phyloP scores from a whole-genome alignment of 1,284 basidiomycete genomes.

The Tremellales sp. region DNA sequence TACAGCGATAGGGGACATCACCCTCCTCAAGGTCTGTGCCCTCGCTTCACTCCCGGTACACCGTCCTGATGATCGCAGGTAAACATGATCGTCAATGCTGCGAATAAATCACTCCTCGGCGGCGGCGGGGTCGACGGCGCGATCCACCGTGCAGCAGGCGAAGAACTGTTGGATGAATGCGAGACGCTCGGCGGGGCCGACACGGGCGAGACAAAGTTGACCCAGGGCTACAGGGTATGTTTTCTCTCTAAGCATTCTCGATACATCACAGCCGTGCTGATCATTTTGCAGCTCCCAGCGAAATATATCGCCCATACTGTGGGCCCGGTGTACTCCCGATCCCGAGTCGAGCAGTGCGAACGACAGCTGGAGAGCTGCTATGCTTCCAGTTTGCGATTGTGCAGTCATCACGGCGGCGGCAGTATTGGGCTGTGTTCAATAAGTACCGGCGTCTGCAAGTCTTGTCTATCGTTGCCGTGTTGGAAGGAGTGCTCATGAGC shows the following conservation, averaged over 20 bases:
- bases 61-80: slow-evolving; percentile 39
- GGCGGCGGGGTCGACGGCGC: slow-evolving; percentile 51
- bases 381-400: slow-evolving; percentile 60
- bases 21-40: slow-evolving; percentile 35
- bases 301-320: slow-evolving; percentile 84
- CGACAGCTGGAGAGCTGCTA: slow-evolving; percentile 70
- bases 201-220: slow-evolving; percentile 62
- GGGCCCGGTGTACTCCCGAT: slow-evolving; percentile 68
- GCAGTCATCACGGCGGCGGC: slow-evolving; percentile 59
- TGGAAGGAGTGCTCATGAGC: background rate
- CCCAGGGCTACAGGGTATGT: slow-evolving; percentile 43
- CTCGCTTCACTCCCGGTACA: background rate
- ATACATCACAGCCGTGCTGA: background rate
- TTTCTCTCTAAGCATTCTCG: background rate
- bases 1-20: slow-evolving; percentile 41
- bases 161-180: slow-evolving; percentile 65
- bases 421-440: slow-evolving; percentile 57
- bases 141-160: slow-evolving; percentile 74
- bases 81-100: slow-evolving; percentile 84
- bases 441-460: slow-evolving; percentile 44
- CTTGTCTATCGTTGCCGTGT: background rate
- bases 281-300: slow-evolving; percentile 48
- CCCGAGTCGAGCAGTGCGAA: slow-evolving; percentile 53
- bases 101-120: slow-evolving; percentile 73
- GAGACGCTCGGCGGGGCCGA: slow-evolving; percentile 66